A percentile compares a stretch with the other conserved stretches of the same genome.
These are phyloP conservation scores for Areca catechu DNA, from an alignment of 176 grass and related monocot species.

Conservation along the genomic window DNA sequence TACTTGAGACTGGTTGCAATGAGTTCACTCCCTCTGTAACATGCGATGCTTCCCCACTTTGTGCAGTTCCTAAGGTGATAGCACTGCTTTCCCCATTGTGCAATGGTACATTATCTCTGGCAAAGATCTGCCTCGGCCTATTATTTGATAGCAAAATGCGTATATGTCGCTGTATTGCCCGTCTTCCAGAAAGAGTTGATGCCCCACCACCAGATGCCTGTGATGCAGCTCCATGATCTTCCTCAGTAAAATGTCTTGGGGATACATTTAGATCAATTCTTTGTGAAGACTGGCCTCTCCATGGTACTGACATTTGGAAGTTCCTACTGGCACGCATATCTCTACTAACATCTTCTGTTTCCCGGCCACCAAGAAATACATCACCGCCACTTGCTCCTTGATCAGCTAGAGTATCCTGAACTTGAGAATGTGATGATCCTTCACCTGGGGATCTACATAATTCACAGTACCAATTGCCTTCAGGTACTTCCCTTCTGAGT, in stretches of 20 bases:
- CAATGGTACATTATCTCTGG: not conserved
- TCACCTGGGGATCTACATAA: conserved; percentile 53
- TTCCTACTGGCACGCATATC: conserved; percentile 10
- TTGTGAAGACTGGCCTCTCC: conserved; percentile 18
- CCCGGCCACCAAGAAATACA: conserved; percentile 8
- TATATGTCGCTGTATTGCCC: conserved; percentile 39
- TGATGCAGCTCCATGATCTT: conserved; percentile 24
- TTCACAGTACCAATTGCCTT: conserved; percentile 96
- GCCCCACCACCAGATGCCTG: conserved; percentile 28
- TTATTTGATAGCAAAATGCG: conserved; percentile 34
- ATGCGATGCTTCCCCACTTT: conserved; percentile 7
- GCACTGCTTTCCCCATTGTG: conserved; percentile 1
- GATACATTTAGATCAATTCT: conserved; percentile 77
- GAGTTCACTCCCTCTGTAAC: conserved; percentile 14
- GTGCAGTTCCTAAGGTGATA: conserved; percentile 19
- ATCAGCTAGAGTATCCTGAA: conserved; percentile 8
- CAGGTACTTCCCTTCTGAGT: conserved; percentile 73
- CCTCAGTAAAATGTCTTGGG: conserved; percentile 48
- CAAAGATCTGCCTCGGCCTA: conserved; percentile 14
- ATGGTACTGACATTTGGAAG: conserved; percentile 14
- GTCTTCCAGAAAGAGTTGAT: conserved; percentile 48
- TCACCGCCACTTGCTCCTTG: conserved; percentile 12
- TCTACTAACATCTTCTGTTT: conserved; percentile 7
- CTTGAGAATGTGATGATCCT: conserved; percentile 26
- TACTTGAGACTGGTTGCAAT: conserved; percentile 24